phyloP scores from a whole-genome alignment of 1,284 basidiomycete species.

The Naganishia albida region DNA sequence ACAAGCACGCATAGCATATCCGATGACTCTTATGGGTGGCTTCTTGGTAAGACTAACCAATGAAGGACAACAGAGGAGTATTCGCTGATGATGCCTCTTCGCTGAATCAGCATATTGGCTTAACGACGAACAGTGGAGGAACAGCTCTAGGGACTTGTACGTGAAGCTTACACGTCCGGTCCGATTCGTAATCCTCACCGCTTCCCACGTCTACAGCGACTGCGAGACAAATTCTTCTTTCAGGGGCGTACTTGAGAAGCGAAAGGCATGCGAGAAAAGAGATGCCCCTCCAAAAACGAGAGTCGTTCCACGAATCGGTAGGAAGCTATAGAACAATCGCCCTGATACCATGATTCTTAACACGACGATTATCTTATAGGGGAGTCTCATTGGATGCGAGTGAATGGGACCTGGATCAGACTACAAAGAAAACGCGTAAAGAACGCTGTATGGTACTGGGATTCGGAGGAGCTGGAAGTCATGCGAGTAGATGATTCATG shows the following conservation, averaged over 20 bases:
- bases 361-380: background rate
- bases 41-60: constrained; percentile 11
- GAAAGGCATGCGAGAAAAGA: constrained; percentile 1
- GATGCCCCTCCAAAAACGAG: constrained; percentile 16
- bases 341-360: background rate
- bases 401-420: background rate
- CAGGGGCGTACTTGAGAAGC: background rate
- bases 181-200: background rate
- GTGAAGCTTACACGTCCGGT: background rate
- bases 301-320: constrained; percentile 13
- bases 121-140: background rate
- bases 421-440: background rate
- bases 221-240: constrained; percentile 3
- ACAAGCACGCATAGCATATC: constrained; percentile 1
- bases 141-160: background rate
- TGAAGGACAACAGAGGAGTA: background rate
- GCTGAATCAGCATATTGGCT: background rate
- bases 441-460: background rate
- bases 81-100: background rate
- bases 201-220: constrained; percentile 3
- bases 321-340: background rate
- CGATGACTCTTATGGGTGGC: constrained; percentile 23
- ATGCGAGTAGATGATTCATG: background rate
- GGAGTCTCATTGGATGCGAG: background rate
- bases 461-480: constrained; percentile 7